These are phyloP conservation scores for Beauveria bassiana DNA, from an alignment of 2,329 filamentous ascomycete species.

Conservation along the genomic window DNA sequence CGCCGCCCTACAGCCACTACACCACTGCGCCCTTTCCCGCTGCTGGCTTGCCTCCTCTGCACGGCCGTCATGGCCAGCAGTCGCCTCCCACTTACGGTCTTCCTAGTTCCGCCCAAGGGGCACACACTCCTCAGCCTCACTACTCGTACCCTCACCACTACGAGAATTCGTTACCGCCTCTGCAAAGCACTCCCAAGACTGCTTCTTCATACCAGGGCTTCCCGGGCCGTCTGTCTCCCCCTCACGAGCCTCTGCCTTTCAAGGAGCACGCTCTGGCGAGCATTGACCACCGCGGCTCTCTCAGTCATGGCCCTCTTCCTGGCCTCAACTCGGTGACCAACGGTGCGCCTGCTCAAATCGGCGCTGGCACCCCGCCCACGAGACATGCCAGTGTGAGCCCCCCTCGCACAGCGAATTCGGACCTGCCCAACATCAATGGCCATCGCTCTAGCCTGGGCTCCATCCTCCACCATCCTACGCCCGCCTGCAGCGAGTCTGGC, in stretches of 20 bases:
- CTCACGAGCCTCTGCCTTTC: conserved; percentile 35
- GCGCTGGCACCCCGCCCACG: conserved; percentile 35
- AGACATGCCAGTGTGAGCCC: conserved; percentile 43
- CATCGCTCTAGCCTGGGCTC: conserved; percentile 38
- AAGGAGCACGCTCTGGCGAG: conserved; percentile 37
- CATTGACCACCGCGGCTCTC: conserved; percentile 3
- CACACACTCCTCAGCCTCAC: conserved; percentile 21
- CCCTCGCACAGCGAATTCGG: conserved; percentile 33
- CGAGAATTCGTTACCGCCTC: conserved; percentile 31
- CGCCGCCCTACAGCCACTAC: conserved; percentile 45
- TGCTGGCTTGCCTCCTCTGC: conserved; percentile 8
- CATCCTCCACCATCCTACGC: conserved; percentile 45
- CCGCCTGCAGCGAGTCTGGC: conserved; percentile 38
- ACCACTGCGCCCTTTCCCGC: conserved; percentile 29
- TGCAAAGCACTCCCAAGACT: conserved; percentile 24
- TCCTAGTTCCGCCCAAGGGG: conserved; percentile 17
- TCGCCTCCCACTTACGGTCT: conserved; percentile 16
- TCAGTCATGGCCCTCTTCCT: conserved; percentile 36
- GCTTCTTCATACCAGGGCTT: conserved; percentile 25
- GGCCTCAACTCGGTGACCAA: conserved; percentile 28
- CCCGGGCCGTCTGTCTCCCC: conserved; percentile 28
- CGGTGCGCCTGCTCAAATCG: conserved; percentile 21
- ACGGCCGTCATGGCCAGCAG: conserved; percentile 9
- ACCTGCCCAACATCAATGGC: conserved; percentile 18
- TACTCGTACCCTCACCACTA: conserved; percentile 24